Evolutionary conservation across 2,329 filamentous ascomycete genomes (phyloP), one percentile per base, ranked within the genome.

Genomic region (Nemania sp.): DNA sequence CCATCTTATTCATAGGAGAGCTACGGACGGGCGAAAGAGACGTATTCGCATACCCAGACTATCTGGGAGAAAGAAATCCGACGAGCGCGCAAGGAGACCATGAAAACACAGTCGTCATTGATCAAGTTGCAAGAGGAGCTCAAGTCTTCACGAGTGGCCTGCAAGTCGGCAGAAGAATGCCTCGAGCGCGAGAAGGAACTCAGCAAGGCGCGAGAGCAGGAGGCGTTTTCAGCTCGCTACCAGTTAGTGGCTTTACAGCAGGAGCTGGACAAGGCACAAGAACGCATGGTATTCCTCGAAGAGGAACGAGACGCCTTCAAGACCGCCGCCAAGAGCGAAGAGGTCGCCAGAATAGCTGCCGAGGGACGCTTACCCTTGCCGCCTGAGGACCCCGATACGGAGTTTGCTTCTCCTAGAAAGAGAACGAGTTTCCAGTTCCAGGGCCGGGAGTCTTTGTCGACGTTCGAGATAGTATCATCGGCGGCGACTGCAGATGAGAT

Each of bases 21-120:
- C 66, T 86, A 86, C 64, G 80, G 83, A 24, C 84, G 84, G 56
- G 80, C 83, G 46, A 90, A 90, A 69, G 86, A 88, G 64, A 86
- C 84, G 31, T 80, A 87, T 62, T 79, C 81, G 33, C 83, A 87
- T 66, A 85, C 83, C 8, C 82, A 86, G 69, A 74, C 82, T 17
- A 71, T 88, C 8, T 90, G 86, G 81, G 87, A 90, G 64, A 90
- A 90, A 68, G 87, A 90, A 68, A 84, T 89, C 37, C 80, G 86
- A 49, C 79, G 83, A 51, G 80, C 82, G 8, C 78, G 86, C 44
- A 90, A 90, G 63, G 88, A 90, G 63, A 84, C 84, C 2, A 90
- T 89, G 77, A 90, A 89, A 66, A 80, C 82, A n/a, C 86, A 89
- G 62, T 89, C 86, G 2, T 72, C 75, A 9, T 79, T 86, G 26